phyloP scores from a whole-genome alignment of 257 asterid species.

The Nicotiana attenuata region DNA sequence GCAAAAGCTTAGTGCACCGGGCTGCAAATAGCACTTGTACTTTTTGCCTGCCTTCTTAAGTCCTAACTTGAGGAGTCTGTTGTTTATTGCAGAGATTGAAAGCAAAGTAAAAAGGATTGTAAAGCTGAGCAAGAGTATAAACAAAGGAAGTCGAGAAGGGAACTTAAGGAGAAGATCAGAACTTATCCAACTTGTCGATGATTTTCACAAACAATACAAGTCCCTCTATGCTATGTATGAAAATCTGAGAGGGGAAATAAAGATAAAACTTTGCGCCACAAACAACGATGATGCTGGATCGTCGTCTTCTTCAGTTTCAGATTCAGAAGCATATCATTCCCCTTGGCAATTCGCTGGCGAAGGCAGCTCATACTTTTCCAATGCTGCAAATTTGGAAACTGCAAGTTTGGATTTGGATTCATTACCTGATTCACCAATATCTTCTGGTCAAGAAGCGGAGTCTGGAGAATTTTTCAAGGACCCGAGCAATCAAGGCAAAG shows the following conservation, averaged over 20 bases:
- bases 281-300: constrained; percentile 26
- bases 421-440: constrained; percentile 11
- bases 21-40: neutral
- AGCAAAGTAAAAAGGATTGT: constrained; percentile 44
- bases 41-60: neutral
- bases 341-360: constrained; percentile 29
- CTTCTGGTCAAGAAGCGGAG: constrained; percentile 18
- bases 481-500: constrained; percentile 17
- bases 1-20: too few relatives aligned
- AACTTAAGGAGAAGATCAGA: constrained; percentile 48
- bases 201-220: constrained; percentile 65
- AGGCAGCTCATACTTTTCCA: constrained; percentile 5
- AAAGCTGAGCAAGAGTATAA: constrained; percentile 45
- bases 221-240: constrained; percentile 50
- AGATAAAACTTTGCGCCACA: constrained; percentile 22
- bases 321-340: constrained; percentile 42
- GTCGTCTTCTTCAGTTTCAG: constrained; percentile 33
- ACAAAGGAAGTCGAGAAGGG: constrained; percentile 54
- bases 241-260: constrained; percentile 52
- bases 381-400: neutral
- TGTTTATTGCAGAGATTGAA: constrained; percentile 45
- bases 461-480: constrained; percentile 23
- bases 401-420: constrained; percentile 12
- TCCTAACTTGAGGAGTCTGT: neutral
- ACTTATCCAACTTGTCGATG: constrained; percentile 55